Base-by-base conservation (phyloP, 1,284 basidiomycete species). In the Puccinia polysora region DNA sequence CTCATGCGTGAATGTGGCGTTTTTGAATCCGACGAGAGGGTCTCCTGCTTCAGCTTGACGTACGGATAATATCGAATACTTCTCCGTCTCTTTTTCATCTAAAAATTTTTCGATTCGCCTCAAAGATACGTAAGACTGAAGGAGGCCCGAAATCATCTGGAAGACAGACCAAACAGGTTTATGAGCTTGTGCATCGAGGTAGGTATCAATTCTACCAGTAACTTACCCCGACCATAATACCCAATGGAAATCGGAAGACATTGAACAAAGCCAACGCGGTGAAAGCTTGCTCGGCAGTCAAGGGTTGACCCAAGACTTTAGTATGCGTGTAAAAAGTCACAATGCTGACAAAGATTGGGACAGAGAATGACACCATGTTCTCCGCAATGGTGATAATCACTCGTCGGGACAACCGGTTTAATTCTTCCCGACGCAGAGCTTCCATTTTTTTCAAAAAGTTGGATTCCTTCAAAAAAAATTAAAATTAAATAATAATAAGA, bases 251-350 rank as follows among this genome's bases (percentile, higher is more conserved):
- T 77, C 81, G 80, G 18, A 83, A 78, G 76, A 83, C 81, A 74
- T 82, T 81, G 80, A 85, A 84, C 34, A 85, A 79, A 0, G 83
- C 81, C n/a, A 85, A 78, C 0, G 84, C 82, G 5, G 84, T 83
- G 74, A 83, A 82, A 10, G 82, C 82, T n/a, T 79, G 80, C 58
- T 82, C 79, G 20, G 81, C 78, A 7, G 78, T 78, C 12, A 82
- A 76, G 1, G 80, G 77, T 49, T 77, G 75, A 28, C 79, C 73
- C 56, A 82, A 78, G 43, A 82, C 74, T 68, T 80, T 79, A 47
- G 81, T 82, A 74, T 82, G 82, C 7, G 81, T 78, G 28, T 81
- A 81, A 67, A 84, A 84, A 0, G 83, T 83, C 14, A 80, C 79
- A 34, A 81, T 79, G 8, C 83, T 83, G 56, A 84, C 83, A 14